Conservation (phyloP, 306 rosid species). For the Trifolium pratense region DNA sequence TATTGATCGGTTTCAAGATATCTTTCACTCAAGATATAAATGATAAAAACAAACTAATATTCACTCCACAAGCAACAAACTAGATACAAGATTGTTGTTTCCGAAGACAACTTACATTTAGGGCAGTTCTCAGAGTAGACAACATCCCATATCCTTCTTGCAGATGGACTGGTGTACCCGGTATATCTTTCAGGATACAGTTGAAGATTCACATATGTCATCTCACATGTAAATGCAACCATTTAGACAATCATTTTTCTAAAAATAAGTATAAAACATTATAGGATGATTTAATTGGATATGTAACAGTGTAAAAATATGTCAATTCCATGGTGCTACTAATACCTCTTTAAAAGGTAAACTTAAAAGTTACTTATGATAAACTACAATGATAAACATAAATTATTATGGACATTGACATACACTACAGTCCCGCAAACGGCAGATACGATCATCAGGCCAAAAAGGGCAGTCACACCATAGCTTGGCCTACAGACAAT, state of each 20-base stretch:
- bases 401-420: too few species aligned
- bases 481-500: too few species aligned
- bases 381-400: neutral
- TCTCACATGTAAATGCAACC: constrained; percentile 66
- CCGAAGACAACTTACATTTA: constrained; percentile 64
- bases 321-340: neutral
- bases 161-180: constrained; percentile 90
- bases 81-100: constrained; percentile 18
- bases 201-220: constrained; percentile 96
- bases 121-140: constrained; percentile 95
- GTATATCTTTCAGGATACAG: constrained; percentile 95
- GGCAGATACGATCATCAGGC: too few species aligned
- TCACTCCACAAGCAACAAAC: constrained; percentile 11
- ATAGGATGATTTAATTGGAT: constrained; percentile 10
- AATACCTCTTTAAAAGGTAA: neutral
- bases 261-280: constrained; percentile 20
- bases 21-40: constrained; percentile 28
- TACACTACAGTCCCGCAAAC: too few species aligned
- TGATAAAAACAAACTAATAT: constrained; percentile 8
- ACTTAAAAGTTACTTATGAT: neutral
- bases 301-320: neutral
- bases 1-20: too few species aligned
- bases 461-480: too few species aligned
- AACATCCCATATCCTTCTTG: constrained; percentile 96
- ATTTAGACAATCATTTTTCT: constrained; percentile 23